Conservation (phyloP, 2,329 filamentous ascomycete genomes). For the Dactylonectria macrodidyma region DNA sequence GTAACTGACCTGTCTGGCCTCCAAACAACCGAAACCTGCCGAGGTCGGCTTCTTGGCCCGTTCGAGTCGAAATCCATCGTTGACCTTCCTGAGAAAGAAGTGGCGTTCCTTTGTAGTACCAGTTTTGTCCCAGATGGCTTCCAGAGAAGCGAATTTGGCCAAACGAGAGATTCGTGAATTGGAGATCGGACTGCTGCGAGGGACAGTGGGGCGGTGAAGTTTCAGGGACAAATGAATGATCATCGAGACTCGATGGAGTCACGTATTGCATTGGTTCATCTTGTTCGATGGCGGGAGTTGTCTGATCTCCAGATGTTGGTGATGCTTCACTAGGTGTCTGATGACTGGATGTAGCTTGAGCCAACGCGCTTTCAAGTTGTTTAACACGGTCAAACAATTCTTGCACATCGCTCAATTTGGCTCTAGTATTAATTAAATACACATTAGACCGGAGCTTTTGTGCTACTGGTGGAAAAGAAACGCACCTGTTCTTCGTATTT, state of each 20-base stretch:
- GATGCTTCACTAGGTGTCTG: background rate
- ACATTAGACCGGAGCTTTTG: background rate
- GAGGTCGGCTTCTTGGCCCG: background rate
- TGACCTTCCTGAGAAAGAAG: background rate
- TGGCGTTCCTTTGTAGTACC: background rate
- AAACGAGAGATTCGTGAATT: slow-evolving; percentile 9
- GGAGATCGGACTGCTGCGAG: background rate
- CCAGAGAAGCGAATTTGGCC: slow-evolving; percentile 24
- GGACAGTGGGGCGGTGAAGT: too few relatives aligned
- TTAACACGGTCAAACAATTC: slow-evolving; percentile 40
- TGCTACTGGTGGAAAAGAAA: background rate
- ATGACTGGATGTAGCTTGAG: slow-evolving; percentile 16
- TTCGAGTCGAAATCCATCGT: background rate
- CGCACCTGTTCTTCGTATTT: background rate
- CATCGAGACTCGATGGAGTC: background rate
- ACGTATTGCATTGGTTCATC: slow-evolving; percentile 1
- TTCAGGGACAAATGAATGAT: background rate
- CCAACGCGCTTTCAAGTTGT: slow-evolving; percentile 36
- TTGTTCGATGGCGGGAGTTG: slow-evolving; percentile 10
- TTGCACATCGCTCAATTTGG: slow-evolving; percentile 37
- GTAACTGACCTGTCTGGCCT: background rate
- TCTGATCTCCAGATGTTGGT: slow-evolving; percentile 5
- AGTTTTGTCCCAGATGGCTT: slow-evolving; percentile 8
- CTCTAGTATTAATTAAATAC: slow-evolving; percentile 1
- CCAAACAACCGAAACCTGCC: background rate